A percentile compares a stretch with the other conserved stretches of the same genome.
Conservation (phyloP, 116 monocot species). For the Iris pallida region DNA sequence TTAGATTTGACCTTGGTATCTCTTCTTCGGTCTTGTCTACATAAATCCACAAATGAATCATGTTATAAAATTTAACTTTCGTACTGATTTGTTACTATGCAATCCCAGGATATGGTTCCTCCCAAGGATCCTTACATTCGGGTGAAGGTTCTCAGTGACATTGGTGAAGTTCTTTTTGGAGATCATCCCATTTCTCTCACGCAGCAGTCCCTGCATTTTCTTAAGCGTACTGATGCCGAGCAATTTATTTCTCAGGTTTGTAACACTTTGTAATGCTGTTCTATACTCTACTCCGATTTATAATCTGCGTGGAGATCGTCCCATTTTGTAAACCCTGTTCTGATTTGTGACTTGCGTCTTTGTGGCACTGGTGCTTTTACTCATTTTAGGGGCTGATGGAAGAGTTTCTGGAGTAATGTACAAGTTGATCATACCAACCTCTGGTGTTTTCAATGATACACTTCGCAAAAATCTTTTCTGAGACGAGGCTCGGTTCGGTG, state of each 20-base stretch:
- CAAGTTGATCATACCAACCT: too few species aligned
- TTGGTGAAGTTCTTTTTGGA: conserved; percentile 53
- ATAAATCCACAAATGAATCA: background rate
- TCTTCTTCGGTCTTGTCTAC: background rate
- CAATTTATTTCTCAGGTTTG: conserved; percentile 84
- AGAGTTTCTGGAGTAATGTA: conserved; percentile 62
- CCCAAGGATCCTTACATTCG: conserved; percentile 77
- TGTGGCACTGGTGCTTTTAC: background rate
- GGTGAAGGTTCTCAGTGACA: conserved; percentile 60
- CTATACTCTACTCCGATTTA: background rate
- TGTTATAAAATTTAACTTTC: conserved; percentile 1
- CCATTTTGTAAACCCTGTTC: too few species aligned
- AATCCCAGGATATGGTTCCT: conserved; percentile 62
- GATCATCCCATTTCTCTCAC: conserved; percentile 50
- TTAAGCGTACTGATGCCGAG: conserved; percentile 85
- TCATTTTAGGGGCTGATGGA: conserved; percentile 80
- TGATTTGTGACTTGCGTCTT: background rate
- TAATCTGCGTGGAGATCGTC: background rate
- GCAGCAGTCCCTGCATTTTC: conserved; percentile 57
- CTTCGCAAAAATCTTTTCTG: too few species aligned
- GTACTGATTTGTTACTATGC: background rate
- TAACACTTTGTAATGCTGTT: background rate
- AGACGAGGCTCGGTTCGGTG: too few species aligned
- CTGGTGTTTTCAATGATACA: too few species aligned
- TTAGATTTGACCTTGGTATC: conserved; percentile 89